phyloP scores from a whole-genome alignment of 78 protist species.

The Trichosphaerium sp. region DNA sequence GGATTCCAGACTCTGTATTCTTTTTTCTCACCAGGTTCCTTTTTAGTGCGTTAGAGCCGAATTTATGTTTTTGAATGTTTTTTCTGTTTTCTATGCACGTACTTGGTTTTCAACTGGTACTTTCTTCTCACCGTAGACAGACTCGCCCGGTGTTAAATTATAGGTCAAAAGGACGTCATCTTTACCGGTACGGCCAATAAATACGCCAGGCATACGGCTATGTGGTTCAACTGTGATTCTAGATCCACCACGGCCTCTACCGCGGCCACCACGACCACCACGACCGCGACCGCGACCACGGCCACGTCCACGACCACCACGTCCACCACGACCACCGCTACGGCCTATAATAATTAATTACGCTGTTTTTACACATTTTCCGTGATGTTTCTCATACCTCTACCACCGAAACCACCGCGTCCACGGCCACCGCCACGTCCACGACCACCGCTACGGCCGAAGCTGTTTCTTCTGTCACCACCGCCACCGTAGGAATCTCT shows the following conservation, averaged over 20 bases:
- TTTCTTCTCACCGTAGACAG: slow-evolving; percentile 99
- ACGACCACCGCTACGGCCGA: background rate
- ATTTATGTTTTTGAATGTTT: background rate
- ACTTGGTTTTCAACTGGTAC: slow-evolving; percentile 71
- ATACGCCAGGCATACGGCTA: slow-evolving; percentile 85
- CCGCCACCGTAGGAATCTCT: background rate
- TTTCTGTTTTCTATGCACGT: background rate
- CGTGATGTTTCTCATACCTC: background rate
- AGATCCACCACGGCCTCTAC: slow-evolving; percentile 58
- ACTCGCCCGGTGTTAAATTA: slow-evolving; percentile 91
- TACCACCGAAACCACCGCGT: slow-evolving; percentile 18
- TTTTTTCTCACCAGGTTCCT: slow-evolving; percentile 61
- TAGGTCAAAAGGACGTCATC: slow-evolving; percentile 86
- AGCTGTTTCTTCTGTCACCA: background rate
- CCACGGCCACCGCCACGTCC: slow-evolving; percentile 33
- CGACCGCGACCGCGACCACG: slow-evolving; percentile 43
- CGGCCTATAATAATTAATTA: slow-evolving; percentile 7
- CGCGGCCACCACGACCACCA: slow-evolving; percentile 30
- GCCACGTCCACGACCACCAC: slow-evolving; percentile 35
- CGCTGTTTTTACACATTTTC: background rate
- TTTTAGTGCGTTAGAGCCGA: background rate
- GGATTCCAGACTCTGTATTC: slow-evolving; percentile 99
- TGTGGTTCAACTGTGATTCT: slow-evolving; percentile 77
- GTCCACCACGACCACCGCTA: slow-evolving; percentile 42
- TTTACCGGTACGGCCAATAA: slow-evolving; percentile 78